Percentiles rank a stretch among this genome's conserved stretches.
phyloP scores from a whole-genome alignment of 176 grass and related monocot species.

The maize (Zea mays) region Zm-B73-REFERENCE-NAM-5.0 NC_050099.1:183727501-183728000 shows the following conservation, averaged over 20 bases:
- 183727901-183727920: neutral
- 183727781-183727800: conserved; percentile 43
- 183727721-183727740: conserved; percentile 38
- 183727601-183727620: conserved; percentile 36
- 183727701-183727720: conserved; percentile 36
- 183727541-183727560: conserved; percentile 75
- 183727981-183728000: neutral
- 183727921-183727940: neutral
- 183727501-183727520: neutral
- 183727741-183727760: neutral
- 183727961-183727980: conserved; percentile 17
- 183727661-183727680: conserved; percentile 53
- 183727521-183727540: conserved; percentile 14
- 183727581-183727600: conserved; percentile 24
- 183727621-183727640: conserved; percentile 59
- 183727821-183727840: neutral
- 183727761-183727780: conserved; percentile 3
- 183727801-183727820: neutral
- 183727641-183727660: conserved; percentile 72
- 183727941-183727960: neutral
- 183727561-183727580: conserved; percentile 3
- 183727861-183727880: conserved; percentile 23
- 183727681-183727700: conserved; percentile 4
- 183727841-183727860: conserved; percentile 35
- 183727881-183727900: conserved; percentile 34